Evolutionary conservation across 208 protist genomes (phyloP).

Genomic region (Acanthamoeba sp.): DNA sequence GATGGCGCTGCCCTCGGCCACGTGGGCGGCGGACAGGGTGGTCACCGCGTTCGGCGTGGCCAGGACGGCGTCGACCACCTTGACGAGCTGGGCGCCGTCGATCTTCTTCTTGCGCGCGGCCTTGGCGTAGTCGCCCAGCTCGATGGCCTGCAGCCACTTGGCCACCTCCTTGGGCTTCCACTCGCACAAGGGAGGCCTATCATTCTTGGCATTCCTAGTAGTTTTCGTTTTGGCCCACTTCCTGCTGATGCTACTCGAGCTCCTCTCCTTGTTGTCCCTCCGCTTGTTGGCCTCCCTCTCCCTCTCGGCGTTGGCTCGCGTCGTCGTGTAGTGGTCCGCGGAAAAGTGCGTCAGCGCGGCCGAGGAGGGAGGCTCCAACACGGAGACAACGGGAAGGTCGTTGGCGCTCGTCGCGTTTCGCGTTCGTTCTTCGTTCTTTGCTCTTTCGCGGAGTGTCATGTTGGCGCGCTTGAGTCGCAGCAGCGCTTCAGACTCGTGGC

Average conservation of each 20-base stretch:
- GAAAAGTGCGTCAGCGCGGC: neutral
- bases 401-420: neutral
- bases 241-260: neutral
- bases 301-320: too few species aligned
- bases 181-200: neutral
- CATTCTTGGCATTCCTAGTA: neutral
- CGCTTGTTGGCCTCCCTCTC: too few species aligned
- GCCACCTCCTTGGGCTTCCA: slow-evolving; percentile 36
- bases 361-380: neutral
- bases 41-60: too few species aligned
- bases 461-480: neutral
- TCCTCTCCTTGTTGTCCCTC: neutral
- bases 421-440: neutral
- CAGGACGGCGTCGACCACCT: neutral
- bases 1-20: neutral
- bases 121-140: slow-evolving; percentile 28
- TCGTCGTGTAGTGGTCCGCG: neutral
- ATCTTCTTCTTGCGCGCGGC: neutral
- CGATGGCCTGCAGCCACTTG: slow-evolving; percentile 22
- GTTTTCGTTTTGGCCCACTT: neutral
- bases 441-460: neutral
- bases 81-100: neutral
- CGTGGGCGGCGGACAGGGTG: neutral
- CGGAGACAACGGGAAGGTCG: neutral
- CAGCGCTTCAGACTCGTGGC: neutral